phyloP scores from a whole-genome alignment of 352 stramenopile genomes.

The Phytopythium chamaehyphon region DNA sequence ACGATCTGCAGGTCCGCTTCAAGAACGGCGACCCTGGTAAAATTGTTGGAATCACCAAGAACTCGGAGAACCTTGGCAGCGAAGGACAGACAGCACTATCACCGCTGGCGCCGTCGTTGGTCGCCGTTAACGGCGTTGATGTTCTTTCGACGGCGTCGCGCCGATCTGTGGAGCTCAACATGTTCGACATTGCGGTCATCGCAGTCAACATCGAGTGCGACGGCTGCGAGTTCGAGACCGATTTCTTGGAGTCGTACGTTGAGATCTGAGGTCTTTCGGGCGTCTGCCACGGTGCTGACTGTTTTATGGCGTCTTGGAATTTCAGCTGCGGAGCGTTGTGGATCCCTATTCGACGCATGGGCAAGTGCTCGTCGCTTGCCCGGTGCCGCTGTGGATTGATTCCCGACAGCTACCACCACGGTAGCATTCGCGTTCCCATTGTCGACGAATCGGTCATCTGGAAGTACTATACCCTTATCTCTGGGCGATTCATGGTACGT shows the following conservation, averaged over 20 bases:
- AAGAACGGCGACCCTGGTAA: slow-evolving; percentile 54
- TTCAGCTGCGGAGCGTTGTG: slow-evolving; percentile 51
- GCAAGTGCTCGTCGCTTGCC: slow-evolving; percentile 41
- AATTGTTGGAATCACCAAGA: slow-evolving; percentile 29
- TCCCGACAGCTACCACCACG: slow-evolving; percentile 66
- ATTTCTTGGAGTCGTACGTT: slow-evolving; percentile 62
- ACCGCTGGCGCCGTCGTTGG: slow-evolving; percentile 37
- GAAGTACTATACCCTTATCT: slow-evolving; percentile 64
- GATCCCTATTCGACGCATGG: slow-evolving; percentile 55
- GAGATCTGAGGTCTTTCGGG: background rate
- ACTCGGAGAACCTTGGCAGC: background rate
- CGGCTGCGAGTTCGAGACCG: slow-evolving; percentile 69
- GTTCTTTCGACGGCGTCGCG: slow-evolving; percentile 18
- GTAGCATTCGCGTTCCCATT: slow-evolving; percentile 56
- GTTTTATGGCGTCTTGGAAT: background rate
- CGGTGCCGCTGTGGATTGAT: slow-evolving; percentile 70
- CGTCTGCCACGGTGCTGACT: background rate
- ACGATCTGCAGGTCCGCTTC: slow-evolving; percentile 62
- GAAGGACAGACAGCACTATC: slow-evolving; percentile 1
- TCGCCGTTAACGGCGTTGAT: slow-evolving; percentile 54
- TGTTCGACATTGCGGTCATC: slow-evolving; percentile 70
- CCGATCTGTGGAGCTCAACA: slow-evolving; percentile 37
- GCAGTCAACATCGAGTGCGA: slow-evolving; percentile 55
- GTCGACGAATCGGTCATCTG: slow-evolving; percentile 76
- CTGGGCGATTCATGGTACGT: slow-evolving; percentile 67